Percentiles rank a stretch among this genome's conserved stretches.
phyloP scores from a whole-genome alignment of 2,329 filamentous ascomycete genomes.

The Phaeosphaeriaceae sp. region DNA sequence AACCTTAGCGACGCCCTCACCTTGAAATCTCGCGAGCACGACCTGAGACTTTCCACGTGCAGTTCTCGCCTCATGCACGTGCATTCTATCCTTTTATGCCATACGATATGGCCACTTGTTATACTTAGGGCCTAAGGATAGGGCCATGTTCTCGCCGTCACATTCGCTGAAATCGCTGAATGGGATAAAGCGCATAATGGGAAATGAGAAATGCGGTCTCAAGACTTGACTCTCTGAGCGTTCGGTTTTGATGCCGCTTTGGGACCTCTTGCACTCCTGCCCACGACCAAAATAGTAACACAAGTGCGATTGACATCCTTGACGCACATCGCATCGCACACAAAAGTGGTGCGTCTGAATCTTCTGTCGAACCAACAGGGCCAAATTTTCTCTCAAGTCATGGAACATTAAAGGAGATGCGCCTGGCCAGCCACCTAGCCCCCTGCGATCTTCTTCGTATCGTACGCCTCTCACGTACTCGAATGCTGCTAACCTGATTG shows the following conservation, averaged over 20 bases:
- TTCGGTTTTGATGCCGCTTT: slow-evolving; percentile 8
- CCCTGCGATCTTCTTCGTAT: background rate
- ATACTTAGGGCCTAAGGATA: background rate
- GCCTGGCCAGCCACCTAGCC: background rate
- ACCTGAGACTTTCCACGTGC: background rate
- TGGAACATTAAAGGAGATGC: background rate
- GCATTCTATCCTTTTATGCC: background rate
- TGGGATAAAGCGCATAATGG: slow-evolving; percentile 8
- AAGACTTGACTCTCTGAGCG: slow-evolving; percentile 1
- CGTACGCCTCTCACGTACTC: slow-evolving; percentile 6
- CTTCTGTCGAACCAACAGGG: background rate
- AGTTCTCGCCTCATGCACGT: background rate
- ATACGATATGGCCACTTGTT: background rate
- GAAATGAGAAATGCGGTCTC: slow-evolving; percentile 16
- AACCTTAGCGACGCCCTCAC: background rate
- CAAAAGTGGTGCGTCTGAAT: background rate
- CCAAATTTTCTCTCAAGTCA: background rate
- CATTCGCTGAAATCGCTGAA: background rate
- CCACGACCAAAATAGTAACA: slow-evolving; percentile 15
- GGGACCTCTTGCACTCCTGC: background rate
- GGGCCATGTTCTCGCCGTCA: background rate
- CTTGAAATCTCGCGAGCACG: background rate
- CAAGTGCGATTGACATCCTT: slow-evolving; percentile 11
- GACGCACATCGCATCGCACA: slow-evolving; percentile 5
- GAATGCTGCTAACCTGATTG: slow-evolving; percentile 11